phyloP scores from a whole-genome alignment of 345 rosid species.

The Physaria fendleri region DNA sequence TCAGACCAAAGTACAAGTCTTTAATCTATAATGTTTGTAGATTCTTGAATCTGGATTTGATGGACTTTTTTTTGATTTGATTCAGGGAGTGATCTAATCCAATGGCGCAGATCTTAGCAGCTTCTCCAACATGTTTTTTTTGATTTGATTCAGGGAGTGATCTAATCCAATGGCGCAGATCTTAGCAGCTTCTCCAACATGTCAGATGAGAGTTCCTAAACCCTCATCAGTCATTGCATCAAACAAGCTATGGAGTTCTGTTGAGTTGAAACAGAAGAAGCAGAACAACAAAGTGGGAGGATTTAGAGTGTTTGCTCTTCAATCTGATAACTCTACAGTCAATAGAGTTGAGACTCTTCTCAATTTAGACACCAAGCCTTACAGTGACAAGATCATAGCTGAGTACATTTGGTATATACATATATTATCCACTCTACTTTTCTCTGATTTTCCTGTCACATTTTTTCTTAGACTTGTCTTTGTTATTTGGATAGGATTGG shows the following conservation, averaged over 20 bases:
- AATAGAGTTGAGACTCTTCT: conserved; percentile 72
- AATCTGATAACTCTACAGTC: conserved; percentile 59
- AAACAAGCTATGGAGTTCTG: conserved; percentile 58
- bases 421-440: neutral
- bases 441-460: neutral
- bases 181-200: conserved; percentile 65
- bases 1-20: neutral
- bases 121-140: conserved; percentile 48
- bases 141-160: conserved; percentile 21
- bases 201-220: conserved; percentile 69
- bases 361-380: conserved; percentile 76
- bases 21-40: neutral
- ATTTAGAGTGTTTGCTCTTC: conserved; percentile 56
- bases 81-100: conserved; percentile 31
- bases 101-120: conserved; percentile 90
- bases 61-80: conserved; percentile 4
- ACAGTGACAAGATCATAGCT: conserved; percentile 78
- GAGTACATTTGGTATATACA: conserved; percentile 85
- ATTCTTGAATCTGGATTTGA: conserved; percentile 5
- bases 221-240: conserved; percentile 40
- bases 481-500: conserved; percentile 61
- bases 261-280: conserved; percentile 64
- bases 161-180: conserved; percentile 72
- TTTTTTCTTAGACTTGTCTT: neutral
- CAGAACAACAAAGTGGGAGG: conserved; percentile 38